Conservation (phyloP, 2,329 filamentous ascomycete species). For the Emericellopsis cladophorae region DNA sequence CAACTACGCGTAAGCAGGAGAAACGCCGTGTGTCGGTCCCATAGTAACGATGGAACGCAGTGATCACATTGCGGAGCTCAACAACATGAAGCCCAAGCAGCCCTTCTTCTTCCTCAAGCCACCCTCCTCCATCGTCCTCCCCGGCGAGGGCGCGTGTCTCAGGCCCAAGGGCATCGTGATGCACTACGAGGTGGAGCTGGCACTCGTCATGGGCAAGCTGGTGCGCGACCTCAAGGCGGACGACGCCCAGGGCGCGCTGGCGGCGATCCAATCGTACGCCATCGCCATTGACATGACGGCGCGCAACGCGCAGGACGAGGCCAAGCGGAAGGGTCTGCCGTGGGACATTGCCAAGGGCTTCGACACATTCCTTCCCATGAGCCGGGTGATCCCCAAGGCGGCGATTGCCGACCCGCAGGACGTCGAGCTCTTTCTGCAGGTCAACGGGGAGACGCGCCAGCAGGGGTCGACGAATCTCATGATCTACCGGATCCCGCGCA, state of each 20-base stretch:
- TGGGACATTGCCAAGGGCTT: constrained; percentile 97
- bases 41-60: constrained; percentile 25
- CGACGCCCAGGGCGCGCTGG: constrained; percentile 65
- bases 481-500: constrained; percentile 80
- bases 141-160: constrained; percentile 66
- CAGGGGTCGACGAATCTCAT: constrained; percentile 85
- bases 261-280: constrained; percentile 76
- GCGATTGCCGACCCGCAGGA: constrained; percentile 79
- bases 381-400: constrained; percentile 65
- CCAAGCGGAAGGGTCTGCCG: constrained; percentile 86
- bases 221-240: constrained; percentile 62
- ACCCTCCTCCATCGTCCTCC: constrained; percentile 70
- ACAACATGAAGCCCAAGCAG: constrained; percentile 77
- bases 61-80: constrained; percentile 88
- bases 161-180: constrained; percentile 72
- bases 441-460: constrained; percentile 71
- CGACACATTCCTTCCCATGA: constrained; percentile 90
- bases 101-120: constrained; percentile 99
- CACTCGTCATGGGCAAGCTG: constrained; percentile 72
- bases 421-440: constrained; percentile 71
- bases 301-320: constrained; percentile 88
- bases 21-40: neutral
- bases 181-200: constrained; percentile 93
- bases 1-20: constrained; percentile 72
- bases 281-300: constrained; percentile 96